Conservation (phyloP, 352 stramenopile species). For the Thalassiosira delicatula region DNA sequence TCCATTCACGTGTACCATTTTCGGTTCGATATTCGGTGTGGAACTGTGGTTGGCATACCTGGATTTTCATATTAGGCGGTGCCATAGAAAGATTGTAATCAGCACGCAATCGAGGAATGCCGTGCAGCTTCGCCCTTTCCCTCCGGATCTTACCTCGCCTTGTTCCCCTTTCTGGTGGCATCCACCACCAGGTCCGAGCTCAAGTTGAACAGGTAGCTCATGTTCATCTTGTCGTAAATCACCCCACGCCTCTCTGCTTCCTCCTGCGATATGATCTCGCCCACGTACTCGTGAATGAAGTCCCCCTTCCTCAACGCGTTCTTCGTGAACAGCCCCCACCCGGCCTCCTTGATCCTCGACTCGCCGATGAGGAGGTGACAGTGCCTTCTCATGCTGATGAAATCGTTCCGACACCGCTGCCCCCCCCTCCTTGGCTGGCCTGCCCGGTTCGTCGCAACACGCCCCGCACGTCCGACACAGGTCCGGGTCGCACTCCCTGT, state of each 20-base stretch:
- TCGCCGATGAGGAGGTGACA: slow-evolving; percentile 83
- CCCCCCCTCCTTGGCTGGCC: slow-evolving; percentile 22
- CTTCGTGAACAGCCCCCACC: slow-evolving; percentile 92
- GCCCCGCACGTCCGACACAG: slow-evolving; percentile 86
- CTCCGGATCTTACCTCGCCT: slow-evolving; percentile 95
- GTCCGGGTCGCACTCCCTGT: slow-evolving; percentile 93
- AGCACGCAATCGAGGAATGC: no score
- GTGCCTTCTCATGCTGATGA: slow-evolving; percentile 70
- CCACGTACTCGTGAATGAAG: slow-evolving; percentile 94
- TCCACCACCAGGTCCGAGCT: slow-evolving; percentile 92
- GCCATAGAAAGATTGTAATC: no score
- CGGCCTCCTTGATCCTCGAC: slow-evolving; percentile 86
- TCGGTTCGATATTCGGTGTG: no score
- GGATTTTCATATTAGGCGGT: no score
- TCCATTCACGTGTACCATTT: no score
- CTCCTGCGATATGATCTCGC: slow-evolving; percentile 91
- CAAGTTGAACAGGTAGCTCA: slow-evolving; percentile 93
- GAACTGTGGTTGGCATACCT: no score
- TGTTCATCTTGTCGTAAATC: slow-evolving; percentile 89
- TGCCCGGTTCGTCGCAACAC: slow-evolving; percentile 66
- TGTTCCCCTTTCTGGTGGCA: slow-evolving; percentile 93
- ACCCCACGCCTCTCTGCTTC: slow-evolving; percentile 90
- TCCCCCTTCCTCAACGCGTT: slow-evolving; percentile 89
- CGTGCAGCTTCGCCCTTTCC: no score
- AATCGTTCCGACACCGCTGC: slow-evolving; percentile 80